Percentiles rank a stretch among this genome's conserved stretches.
phyloP scores from a whole-genome alignment of 495 filamentous ascomycete species.

The Chaetomium fimeti region DNA sequence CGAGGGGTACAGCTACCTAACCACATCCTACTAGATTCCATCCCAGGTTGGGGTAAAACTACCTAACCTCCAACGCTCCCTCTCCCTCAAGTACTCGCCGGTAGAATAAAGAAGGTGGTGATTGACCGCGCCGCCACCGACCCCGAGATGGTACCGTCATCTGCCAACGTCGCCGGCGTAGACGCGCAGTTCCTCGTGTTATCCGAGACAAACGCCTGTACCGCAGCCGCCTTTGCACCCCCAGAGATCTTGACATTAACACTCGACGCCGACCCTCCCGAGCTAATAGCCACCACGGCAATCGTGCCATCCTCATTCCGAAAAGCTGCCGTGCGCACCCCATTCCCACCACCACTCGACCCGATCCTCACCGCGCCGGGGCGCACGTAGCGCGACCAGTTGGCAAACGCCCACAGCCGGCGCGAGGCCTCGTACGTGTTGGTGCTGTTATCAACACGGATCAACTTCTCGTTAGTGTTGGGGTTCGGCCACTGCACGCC shows the following conservation, averaged over 20 bases:
- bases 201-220: slow-evolving; percentile 43
- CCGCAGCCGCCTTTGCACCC: slow-evolving; percentile 19
- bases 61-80: no score
- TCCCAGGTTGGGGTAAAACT: neutral
- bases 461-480: slow-evolving; percentile 49
- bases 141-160: slow-evolving; percentile 37
- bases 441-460: slow-evolving; percentile 44
- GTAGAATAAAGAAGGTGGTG: slow-evolving; percentile 38
- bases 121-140: slow-evolving; percentile 40
- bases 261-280: slow-evolving; percentile 33
- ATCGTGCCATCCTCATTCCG: slow-evolving; percentile 51
- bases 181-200: slow-evolving; percentile 37
- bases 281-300: slow-evolving; percentile 50
- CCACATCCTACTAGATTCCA: neutral
- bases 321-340: slow-evolving; percentile 51
- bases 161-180: slow-evolving; percentile 31
- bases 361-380: slow-evolving; percentile 49
- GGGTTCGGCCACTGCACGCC: slow-evolving; percentile 51
- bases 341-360: slow-evolving; percentile 26
- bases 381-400: slow-evolving; percentile 49
- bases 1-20: no score
- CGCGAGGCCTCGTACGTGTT: slow-evolving; percentile 43
- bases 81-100: neutral
- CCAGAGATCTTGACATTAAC: slow-evolving; percentile 27
- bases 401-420: slow-evolving; percentile 56